A percentile compares a stretch with the other conserved stretches of the same genome.
Evolutionary conservation across 768 basidiomycete species (phyloP).

Genomic region (Mycena vulgaris): DNA sequence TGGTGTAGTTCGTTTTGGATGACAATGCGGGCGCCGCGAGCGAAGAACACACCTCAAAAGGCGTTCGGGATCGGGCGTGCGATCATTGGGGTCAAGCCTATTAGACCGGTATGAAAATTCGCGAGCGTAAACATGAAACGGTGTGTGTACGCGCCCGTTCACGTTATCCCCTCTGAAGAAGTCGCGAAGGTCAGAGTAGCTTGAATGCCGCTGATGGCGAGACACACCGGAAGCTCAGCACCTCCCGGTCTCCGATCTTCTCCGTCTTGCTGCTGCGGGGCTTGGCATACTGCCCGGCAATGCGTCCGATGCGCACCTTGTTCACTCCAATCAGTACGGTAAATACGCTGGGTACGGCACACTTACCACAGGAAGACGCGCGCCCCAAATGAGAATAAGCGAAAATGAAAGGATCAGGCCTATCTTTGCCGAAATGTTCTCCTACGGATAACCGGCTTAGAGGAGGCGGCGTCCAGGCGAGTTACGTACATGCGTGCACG

Average conservation of each 20-base stretch:
- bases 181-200: not conserved
- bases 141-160: slow-evolving; percentile 74
- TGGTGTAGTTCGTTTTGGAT: not conserved
- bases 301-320: slow-evolving; percentile 88
- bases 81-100: slow-evolving; percentile 81
- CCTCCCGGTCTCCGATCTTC: slow-evolving; percentile 79
- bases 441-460: slow-evolving; percentile 56
- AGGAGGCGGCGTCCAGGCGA: not conserved
- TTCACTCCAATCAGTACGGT: not conserved
- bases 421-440: slow-evolving; percentile 91
- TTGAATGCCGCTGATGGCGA: not conserved
- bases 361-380: slow-evolving; percentile 90
- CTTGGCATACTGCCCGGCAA: slow-evolving; percentile 97
- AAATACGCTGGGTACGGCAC: not conserved
- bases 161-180: slow-evolving; percentile 92
- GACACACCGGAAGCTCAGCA: slow-evolving; percentile 88
- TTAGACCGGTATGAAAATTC: slow-evolving; percentile 20
- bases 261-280: slow-evolving; percentile 91
- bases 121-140: not conserved
- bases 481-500: slow-evolving; percentile 83
- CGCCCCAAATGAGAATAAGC: slow-evolving; percentile 94
- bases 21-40: not conserved
- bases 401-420: slow-evolving; percentile 96
- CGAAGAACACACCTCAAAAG: slow-evolving; percentile 74
- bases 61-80: slow-evolving; percentile 92